Evolutionary conservation across 2,329 filamentous ascomycete genomes (phyloP), one percentile per base, ranked within the genome.

Genomic region (Escovopsis sp.): DNA sequence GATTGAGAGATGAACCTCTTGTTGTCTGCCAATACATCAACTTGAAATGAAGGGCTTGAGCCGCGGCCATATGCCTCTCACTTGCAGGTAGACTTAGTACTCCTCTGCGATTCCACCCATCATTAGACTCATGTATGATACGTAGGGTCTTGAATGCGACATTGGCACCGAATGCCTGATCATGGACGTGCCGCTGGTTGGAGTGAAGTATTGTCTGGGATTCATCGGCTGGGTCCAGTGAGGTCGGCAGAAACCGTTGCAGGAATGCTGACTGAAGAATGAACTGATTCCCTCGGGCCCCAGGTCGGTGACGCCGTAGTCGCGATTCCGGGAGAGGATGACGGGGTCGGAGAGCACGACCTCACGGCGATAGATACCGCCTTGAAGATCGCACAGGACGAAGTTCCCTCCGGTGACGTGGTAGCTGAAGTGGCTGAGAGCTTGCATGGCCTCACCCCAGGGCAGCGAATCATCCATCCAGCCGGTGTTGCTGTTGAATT

Each of bases 401-500:
- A 57, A 52, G 32, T 57, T 49, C 5, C 64, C 63, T 19, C 56
- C 56, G 0, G 61, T 50, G 35, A 59, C 39, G 49, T 65, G 59
- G 48, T 65, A 66, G 45, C 60, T 64, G 43, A 65, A 66, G 50
- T 68, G 62, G 49, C 63, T 65, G n/a, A 65, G 51, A 1, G 62
- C 61, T 47, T 67, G 63, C 61, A 66, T 65, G 3, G 49, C 57
- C 23, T 59, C 46, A 3, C 54, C 52, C 61, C 62, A 64, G 4
- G 38, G 34, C n/a, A 38, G 43, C 0, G 46, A 46, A 6, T 51
- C 47, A 43, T 61, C 50, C 33, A 23, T 51, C 63, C 63, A 68
- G 35, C 63, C 63, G 2, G 49, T 57, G 47, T 66, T 66, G 56
- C 62, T 67, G 51, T 66, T 67, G 54, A 64, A 66, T 51, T 65